These are phyloP conservation scores for Xerocomus potaroensis DNA, from an alignment of 768 basidiomycete species.

Conservation along the genomic window DNA sequence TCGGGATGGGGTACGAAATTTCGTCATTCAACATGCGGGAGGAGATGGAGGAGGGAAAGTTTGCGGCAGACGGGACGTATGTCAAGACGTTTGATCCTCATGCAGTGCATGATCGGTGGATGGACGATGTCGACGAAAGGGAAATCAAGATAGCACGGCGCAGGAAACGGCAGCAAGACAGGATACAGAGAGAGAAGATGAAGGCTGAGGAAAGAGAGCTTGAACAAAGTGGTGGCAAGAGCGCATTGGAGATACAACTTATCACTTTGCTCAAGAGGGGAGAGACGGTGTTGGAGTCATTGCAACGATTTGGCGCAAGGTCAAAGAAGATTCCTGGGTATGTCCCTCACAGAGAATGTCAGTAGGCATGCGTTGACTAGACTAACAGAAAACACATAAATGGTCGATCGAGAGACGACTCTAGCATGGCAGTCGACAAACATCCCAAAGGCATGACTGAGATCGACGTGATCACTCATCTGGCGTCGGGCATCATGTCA, in stretches of 20 bases:
- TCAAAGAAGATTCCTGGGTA: constrained; percentile 45
- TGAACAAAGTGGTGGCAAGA: constrained; percentile 61
- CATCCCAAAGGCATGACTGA: constrained; percentile 38
- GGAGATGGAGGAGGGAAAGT: constrained; percentile 98
- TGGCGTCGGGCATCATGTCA: constrained; percentile 85
- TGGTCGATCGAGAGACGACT: constrained; percentile 30
- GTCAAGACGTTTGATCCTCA: constrained; percentile 85
- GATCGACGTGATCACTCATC: constrained; percentile 78
- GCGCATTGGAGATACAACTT: constrained; percentile 60
- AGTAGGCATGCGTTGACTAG: constrained; percentile 1
- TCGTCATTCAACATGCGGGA: constrained; percentile 99
- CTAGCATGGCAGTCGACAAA: constrained; percentile 52
- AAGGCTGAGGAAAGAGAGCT: constrained; percentile 73
- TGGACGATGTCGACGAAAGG: constrained; percentile 82
- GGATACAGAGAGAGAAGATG: constrained; percentile 62
- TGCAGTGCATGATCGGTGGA: constrained; percentile 92
- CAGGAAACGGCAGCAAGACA: constrained; percentile 72
- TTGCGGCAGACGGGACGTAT: constrained; percentile 89
- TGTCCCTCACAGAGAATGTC: neutral
- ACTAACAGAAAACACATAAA: constrained; percentile 27
- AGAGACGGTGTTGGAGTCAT: constrained; percentile 85
- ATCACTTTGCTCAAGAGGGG: constrained; percentile 78
- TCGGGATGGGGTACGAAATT: constrained; percentile 89
- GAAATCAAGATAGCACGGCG: constrained; percentile 81
- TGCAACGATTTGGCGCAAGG: constrained; percentile 75